A percentile compares a stretch with the other conserved stretches of the same genome.
Evolutionary conservation across 2,329 filamentous ascomycete genomes (phyloP).

Genomic region (Xylariaceae sp.): DNA sequence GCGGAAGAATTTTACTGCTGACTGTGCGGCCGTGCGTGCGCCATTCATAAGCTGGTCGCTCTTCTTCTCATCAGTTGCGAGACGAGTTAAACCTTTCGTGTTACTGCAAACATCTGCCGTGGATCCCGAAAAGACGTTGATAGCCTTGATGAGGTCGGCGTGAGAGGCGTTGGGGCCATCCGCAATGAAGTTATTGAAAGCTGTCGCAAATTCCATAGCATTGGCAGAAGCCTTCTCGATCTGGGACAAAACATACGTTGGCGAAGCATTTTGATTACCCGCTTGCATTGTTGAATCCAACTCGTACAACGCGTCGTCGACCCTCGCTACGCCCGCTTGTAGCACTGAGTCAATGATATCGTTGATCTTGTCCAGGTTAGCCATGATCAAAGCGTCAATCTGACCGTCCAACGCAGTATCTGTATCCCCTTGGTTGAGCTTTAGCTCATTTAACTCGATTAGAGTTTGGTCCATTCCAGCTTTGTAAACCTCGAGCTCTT

Average conservation of each 20-base stretch:
- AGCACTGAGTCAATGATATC: conserved; percentile 97
- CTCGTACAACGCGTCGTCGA: conserved; percentile 96
- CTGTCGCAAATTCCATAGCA: conserved; percentile 95
- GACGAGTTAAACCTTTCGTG: conserved; percentile 90
- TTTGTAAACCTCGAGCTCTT: conserved; percentile 97
- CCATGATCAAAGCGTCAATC: conserved; percentile 85
- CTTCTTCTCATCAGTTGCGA: conserved; percentile 96
- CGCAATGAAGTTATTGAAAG: conserved; percentile 98
- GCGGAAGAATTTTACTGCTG: conserved; percentile 94
- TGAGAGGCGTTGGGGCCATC: conserved; percentile 92
- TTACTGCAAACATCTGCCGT: conserved; percentile 95
- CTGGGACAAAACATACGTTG: conserved; percentile 92
- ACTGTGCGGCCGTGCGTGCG: conserved; percentile 81
- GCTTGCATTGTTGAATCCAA: conserved; percentile 98
- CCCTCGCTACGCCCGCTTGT: conserved; percentile 88
- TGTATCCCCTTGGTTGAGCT: conserved; percentile 73
- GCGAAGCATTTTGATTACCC: conserved; percentile 96
- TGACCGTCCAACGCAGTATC: conserved; percentile 86
- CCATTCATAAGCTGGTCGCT: conserved; percentile 82
- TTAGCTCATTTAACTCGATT: conserved; percentile 88
- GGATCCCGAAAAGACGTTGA: conserved; percentile 87
- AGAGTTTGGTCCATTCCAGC: conserved; percentile 96
- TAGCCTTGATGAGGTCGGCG: conserved; percentile 88
- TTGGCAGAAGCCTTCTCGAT: conserved; percentile 95
- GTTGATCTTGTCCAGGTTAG: conserved; percentile 91